Evolutionary conservation across 495 filamentous ascomycete genomes (phyloP).

Genomic region (Jackrogersella multiformis): DNA sequence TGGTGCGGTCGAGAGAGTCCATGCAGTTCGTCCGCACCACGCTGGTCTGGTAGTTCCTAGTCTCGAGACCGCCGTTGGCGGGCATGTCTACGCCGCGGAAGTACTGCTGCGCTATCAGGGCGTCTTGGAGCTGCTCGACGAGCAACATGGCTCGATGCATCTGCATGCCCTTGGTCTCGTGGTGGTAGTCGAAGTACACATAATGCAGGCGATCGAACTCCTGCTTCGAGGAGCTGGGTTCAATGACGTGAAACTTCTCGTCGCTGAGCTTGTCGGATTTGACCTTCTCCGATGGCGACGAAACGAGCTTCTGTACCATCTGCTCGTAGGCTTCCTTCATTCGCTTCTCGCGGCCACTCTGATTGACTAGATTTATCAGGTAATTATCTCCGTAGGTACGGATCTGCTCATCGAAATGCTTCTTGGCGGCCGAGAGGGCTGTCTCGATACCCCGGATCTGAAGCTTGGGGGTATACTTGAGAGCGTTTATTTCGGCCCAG

Average conservation of each 20-base stretch:
- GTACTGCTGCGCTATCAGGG: slow-evolving; percentile 80
- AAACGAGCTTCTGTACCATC: slow-evolving; percentile 76
- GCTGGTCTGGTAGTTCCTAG: slow-evolving; percentile 79
- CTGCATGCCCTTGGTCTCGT: slow-evolving; percentile 90
- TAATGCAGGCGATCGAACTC: slow-evolving; percentile 88
- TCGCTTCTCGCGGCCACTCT: slow-evolving; percentile 84
- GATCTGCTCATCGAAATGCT: slow-evolving; percentile 93
- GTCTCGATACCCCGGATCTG: slow-evolving; percentile 86
- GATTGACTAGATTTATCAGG: slow-evolving; percentile 95
- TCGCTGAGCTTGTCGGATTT: slow-evolving; percentile 65
- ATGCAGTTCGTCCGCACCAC: slow-evolving; percentile 98
- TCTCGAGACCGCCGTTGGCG: slow-evolving; percentile 76
- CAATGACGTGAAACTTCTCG: slow-evolving; percentile 83
- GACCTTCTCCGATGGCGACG: slow-evolving; percentile 69
- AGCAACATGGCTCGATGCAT: slow-evolving; percentile 93
- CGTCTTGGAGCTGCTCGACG: slow-evolving; percentile 78
- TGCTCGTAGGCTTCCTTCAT: slow-evolving; percentile 95
- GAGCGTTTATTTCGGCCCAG: slow-evolving; percentile 92
- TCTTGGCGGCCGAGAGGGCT: slow-evolving; percentile 78
- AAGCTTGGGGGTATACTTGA: slow-evolving; percentile 88
- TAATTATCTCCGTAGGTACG: slow-evolving; percentile 93
- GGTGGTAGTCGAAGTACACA: slow-evolving; percentile 98
- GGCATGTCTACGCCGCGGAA: slow-evolving; percentile 92
- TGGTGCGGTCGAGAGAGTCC: slow-evolving; percentile 98
- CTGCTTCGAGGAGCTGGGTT: slow-evolving; percentile 65